Base-by-base conservation (phyloP, 371 early-diverging fungal genomes). In the Saksenaea oblongispora region DNA sequence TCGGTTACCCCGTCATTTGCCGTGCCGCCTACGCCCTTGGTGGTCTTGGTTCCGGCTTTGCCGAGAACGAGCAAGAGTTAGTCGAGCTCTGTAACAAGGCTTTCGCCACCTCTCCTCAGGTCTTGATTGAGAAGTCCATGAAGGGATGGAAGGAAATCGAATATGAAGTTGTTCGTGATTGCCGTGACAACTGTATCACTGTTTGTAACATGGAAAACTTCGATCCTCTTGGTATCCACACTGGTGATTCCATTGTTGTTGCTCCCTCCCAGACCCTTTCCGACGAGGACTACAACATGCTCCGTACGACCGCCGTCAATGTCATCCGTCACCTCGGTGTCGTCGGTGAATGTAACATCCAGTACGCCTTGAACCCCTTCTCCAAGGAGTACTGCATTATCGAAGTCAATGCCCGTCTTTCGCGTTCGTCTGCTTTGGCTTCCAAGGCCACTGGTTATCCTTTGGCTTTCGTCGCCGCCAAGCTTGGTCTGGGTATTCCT, bases 131-230 rank as follows among this genome's bases (percentile, higher is more conserved):
- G 76, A 86, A 88, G 68, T 88, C 88, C 53, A 97, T 97, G 97
- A 96, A 96, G 82, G 97, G 97, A 11, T 97, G 97, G 97, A 97
- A 97, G 79, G 97, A 97, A 82, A 89, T 97, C 37, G 97, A 97
- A 74, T 97, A 96, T 73, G 97, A 97, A 75, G 97, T 97, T 44
- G 96, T 97, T 9, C 89, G 97, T 54, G 97, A 97, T 76, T 84
- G 87, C 63, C 78, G 80, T 22, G 92, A 96, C 81, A 97, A 97
- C 82, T 95, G 96, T 80, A 95, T 97, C 63, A 95, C 96, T 15
- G 96, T 97, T 60, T 97, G 96, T 84, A 96, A 97, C 82, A 97
- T 97, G 97, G 97, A 97, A 81, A 97, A 97, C 87, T 96, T 97
- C 81, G 98, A 97, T 76, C 98, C 98, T 26, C 85, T 97, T 31